phyloP scores from a whole-genome alignment of 495 filamentous ascomycete species.

The Trichoderma virens region DNA sequence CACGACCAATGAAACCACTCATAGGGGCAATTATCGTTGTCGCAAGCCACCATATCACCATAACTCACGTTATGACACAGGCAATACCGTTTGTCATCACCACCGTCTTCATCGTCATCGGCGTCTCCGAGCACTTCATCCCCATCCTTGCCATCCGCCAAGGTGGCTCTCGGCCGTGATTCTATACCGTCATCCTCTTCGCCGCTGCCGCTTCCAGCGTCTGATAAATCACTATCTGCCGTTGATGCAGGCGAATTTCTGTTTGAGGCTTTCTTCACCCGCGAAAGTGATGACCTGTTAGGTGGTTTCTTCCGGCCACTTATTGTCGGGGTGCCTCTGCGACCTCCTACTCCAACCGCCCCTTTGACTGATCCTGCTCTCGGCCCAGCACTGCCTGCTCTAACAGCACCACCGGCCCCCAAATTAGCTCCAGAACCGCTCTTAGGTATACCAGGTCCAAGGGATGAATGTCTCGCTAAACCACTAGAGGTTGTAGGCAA shows the following conservation, averaged over 20 bases:
- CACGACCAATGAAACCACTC: slow-evolving; percentile 99
- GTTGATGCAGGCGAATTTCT: slow-evolving; percentile 54
- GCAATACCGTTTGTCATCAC: slow-evolving; percentile 87
- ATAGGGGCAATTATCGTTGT: slow-evolving; percentile 83
- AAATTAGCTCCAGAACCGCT: slow-evolving; percentile 19
- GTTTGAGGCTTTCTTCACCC: slow-evolving; percentile 42
- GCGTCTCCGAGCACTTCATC: slow-evolving; percentile 56
- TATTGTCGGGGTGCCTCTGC: slow-evolving; percentile 59
- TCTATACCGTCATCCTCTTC: slow-evolving; percentile 21
- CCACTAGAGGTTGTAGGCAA: slow-evolving; percentile 63
- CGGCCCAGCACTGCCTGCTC: slow-evolving; percentile 68
- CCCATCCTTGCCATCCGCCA: slow-evolving; percentile 11
- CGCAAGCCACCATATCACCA: slow-evolving; percentile 97
- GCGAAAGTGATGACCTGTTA: slow-evolving; percentile 42
- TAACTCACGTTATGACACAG: slow-evolving; percentile 86
- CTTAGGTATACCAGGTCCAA: slow-evolving; percentile 85
- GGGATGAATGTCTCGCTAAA: slow-evolving; percentile 68
- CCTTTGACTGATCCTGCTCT: slow-evolving; percentile 46
- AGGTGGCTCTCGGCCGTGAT: slow-evolving; percentile 3
- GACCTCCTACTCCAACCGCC: slow-evolving; percentile 22
- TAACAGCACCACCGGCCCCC: slow-evolving; percentile 46
- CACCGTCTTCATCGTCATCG: slow-evolving; percentile 74
- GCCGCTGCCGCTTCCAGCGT: slow-evolving; percentile 53
- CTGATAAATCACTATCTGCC: slow-evolving; percentile 56
- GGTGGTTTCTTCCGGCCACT: slow-evolving; percentile 43